Conservation (phyloP, 768 basidiomycete genomes). For the Russula foetens region DNA sequence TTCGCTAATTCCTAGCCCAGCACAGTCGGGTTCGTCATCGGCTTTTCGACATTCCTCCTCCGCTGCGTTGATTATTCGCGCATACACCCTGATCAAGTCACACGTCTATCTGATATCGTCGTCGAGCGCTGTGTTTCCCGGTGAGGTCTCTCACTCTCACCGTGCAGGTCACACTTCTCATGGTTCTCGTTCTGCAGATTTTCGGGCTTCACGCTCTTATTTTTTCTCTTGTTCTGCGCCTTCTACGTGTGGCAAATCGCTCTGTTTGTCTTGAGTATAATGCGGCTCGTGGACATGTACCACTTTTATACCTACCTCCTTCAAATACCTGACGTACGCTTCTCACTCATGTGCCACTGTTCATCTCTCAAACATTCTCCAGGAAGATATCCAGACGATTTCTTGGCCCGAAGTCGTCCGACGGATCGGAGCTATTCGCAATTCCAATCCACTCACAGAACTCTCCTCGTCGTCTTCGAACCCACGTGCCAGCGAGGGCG, state of each 20-base stretch:
- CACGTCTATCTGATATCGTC: conserved; percentile 70
- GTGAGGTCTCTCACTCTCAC: conserved; percentile 36
- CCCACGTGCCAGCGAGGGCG: conserved; percentile 57
- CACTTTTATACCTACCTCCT: conserved; percentile 92
- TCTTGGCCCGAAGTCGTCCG: conserved; percentile 94
- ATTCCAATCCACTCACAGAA: conserved; percentile 89
- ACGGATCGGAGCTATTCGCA: conserved; percentile 80
- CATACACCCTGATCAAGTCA: conserved; percentile 58
- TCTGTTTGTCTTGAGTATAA: conserved; percentile 64
- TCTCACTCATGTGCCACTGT: conserved; percentile 11
- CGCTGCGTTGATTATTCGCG: conserved; percentile 91
- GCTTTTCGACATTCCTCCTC: conserved; percentile 94
- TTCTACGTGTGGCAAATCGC: conserved; percentile 88
- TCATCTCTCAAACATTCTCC: conserved; percentile 14
- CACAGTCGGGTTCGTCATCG: conserved; percentile 95
- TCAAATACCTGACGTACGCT: conserved; percentile 83
- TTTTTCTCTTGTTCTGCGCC: conserved; percentile 75
- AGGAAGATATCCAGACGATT: conserved; percentile 97
- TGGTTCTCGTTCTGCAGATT: conserved; percentile 40
- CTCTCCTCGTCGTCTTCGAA: conserved; percentile 54
- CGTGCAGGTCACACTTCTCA: background rate
- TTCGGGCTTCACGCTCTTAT: conserved; percentile 75
- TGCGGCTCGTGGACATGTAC: conserved; percentile 88
- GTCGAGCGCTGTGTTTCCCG: conserved; percentile 77
- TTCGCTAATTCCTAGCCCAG: conserved; percentile 38